phyloP scores from a whole-genome alignment of 2,329 filamentous ascomycete genomes.

The Dissoconium aciculare region DNA sequence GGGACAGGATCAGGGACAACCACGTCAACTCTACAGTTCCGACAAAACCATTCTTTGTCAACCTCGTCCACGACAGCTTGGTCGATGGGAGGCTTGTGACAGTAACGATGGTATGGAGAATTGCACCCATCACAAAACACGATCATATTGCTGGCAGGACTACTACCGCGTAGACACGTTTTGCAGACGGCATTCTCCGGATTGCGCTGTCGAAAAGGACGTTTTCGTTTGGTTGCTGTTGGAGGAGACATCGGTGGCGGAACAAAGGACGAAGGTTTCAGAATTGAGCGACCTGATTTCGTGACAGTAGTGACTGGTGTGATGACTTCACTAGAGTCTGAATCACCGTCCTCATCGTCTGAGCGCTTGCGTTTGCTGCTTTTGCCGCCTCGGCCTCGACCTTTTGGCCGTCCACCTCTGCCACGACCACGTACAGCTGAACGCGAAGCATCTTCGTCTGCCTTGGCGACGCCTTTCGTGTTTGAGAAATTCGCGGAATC shows the following conservation, averaged over 20 bases:
- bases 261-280: slow-evolving; percentile 49
- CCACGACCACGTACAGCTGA: slow-evolving; percentile 5
- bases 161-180: slow-evolving; percentile 56
- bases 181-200: slow-evolving; percentile 51
- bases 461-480: background rate
- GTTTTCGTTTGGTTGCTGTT: slow-evolving; percentile 39
- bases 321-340: slow-evolving; percentile 27
- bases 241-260: slow-evolving; percentile 39
- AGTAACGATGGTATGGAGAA: slow-evolving; percentile 64
- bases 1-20: slow-evolving; percentile 29
- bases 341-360: slow-evolving; percentile 21
- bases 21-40: slow-evolving; percentile 41
- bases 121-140: slow-evolving; percentile 79
- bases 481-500: no score
- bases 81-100: slow-evolving; percentile 62
- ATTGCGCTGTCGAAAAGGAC: slow-evolving; percentile 38
- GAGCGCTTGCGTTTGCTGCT: slow-evolving; percentile 24
- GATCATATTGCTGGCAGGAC: slow-evolving; percentile 60
- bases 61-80: slow-evolving; percentile 52
- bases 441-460: background rate
- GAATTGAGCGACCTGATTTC: slow-evolving; percentile 59
- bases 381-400: slow-evolving; percentile 22
- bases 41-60: slow-evolving; percentile 58
- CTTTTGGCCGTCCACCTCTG: slow-evolving; percentile 23
- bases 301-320: slow-evolving; percentile 50